These are phyloP conservation scores for Citeromyces hawaiiensis DNA, from an alignment of 1,139 yeast genomes.

Conservation along the genomic window DNA sequence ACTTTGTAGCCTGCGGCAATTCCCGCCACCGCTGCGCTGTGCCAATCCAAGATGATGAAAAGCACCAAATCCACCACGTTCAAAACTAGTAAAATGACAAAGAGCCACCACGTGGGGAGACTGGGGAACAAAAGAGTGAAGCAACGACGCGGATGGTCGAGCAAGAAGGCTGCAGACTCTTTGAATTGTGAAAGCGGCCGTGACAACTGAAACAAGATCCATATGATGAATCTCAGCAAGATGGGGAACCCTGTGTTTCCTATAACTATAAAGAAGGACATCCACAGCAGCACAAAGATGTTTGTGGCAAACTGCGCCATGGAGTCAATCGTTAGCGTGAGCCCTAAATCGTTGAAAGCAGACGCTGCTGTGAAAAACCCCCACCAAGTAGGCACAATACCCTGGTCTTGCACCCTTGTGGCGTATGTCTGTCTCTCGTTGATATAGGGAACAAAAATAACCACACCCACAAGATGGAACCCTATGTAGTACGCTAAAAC, in stretches of 20 bases:
- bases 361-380: conserved; percentile 73
- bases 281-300: conserved; percentile 48
- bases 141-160: conserved; percentile 96
- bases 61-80: conserved; percentile 70
- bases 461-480: conserved; percentile 47
- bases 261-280: conserved; percentile 60
- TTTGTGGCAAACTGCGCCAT: conserved; percentile 53
- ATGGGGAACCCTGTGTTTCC: conserved; percentile 95
- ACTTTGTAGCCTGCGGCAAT: conserved; percentile 58
- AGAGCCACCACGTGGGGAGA: conserved; percentile 91
- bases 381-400: conserved; percentile 82
- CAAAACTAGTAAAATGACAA: conserved; percentile 55
- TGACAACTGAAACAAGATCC: conserved; percentile 61
- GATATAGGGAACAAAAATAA: conserved; percentile 61
- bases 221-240: conserved; percentile 61
- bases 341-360: conserved; percentile 74
- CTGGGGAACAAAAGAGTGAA: conserved; percentile 86
- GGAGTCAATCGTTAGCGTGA: conserved; percentile 68
- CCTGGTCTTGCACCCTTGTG: conserved; percentile 30
- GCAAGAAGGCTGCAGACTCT: conserved; percentile 74
- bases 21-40: conserved; percentile 28
- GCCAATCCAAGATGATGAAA: conserved; percentile 66
- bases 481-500: conserved; percentile 61
- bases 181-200: conserved; percentile 50
- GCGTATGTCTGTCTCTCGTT: conserved; percentile 26